Conservation (phyloP, 2,329 filamentous ascomycete species). For the Apiospora hydei region DNA sequence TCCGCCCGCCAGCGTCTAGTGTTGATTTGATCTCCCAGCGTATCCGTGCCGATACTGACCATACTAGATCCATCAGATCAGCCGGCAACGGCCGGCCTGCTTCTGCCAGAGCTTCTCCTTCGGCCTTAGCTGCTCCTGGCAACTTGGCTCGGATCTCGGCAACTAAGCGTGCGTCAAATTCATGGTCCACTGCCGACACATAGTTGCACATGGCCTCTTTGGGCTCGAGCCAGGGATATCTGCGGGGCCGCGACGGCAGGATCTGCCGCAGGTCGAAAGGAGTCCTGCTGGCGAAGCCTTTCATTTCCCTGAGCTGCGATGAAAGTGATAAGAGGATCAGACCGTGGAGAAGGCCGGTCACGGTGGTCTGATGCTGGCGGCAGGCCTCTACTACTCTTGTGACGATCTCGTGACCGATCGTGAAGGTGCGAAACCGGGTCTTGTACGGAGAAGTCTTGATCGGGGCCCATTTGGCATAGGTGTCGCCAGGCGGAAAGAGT, state of each 20-base stretch:
- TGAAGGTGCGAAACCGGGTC: constrained; percentile 35
- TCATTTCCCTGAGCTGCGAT: constrained; percentile 14
- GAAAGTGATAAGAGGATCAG: constrained; percentile 34
- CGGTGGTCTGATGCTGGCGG: constrained; percentile 37
- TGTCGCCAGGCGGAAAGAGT: constrained; percentile 26
- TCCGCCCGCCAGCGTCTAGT: constrained; percentile 33
- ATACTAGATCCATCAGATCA: constrained; percentile 32
- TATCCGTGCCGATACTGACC: constrained; percentile 31
- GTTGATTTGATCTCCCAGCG: constrained; percentile 29
- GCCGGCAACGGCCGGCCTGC: not conserved
- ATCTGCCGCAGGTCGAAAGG: constrained; percentile 18
- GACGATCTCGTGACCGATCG: constrained; percentile 30
- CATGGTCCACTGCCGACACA: constrained; percentile 26
- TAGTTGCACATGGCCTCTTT: constrained; percentile 32
- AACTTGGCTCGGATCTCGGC: constrained; percentile 11
- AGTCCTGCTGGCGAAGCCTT: constrained; percentile 20
- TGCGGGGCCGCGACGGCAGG: constrained; percentile 35
- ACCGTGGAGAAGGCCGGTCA: constrained; percentile 41
- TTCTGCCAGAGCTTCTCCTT: not conserved
- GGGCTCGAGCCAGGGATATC: constrained; percentile 27
- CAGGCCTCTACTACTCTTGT: constrained; percentile 35
- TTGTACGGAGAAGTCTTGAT: constrained; percentile 28
- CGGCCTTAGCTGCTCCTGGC: not conserved
- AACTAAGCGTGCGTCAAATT: not conserved
- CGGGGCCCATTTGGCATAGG: constrained; percentile 36